phyloP scores from a whole-genome alignment of 805 yeast genomes.

The Saccharomyces mikatae region DNA sequence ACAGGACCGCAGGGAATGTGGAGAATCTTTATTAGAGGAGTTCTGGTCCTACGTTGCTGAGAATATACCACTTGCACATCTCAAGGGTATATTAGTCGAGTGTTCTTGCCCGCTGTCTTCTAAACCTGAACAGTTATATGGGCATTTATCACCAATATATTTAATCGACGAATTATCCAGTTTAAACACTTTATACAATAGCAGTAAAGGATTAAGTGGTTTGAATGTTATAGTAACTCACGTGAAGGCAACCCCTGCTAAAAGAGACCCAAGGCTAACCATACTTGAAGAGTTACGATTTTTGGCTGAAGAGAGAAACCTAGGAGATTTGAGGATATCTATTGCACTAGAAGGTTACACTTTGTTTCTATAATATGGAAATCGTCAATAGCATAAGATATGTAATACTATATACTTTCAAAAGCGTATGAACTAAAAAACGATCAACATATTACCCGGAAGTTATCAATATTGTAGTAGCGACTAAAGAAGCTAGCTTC shows the following conservation, averaged over 20 bases:
- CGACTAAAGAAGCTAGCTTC: background rate
- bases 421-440: background rate
- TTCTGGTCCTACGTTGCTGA: constrained; percentile 56
- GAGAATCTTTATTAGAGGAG: constrained; percentile 29
- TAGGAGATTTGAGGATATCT: constrained; percentile 31
- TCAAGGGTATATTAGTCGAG: constrained; percentile 62
- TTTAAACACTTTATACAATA: constrained; percentile 34
- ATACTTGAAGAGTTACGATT: constrained; percentile 43
- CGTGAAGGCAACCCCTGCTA: constrained; percentile 37
- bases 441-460: background rate
- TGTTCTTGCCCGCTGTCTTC: constrained; percentile 55
- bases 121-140: constrained; percentile 49
- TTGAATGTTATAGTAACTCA: constrained; percentile 39
- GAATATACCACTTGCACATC: constrained; percentile 31
- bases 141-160: constrained; percentile 68
- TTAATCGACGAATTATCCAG: constrained; percentile 48
- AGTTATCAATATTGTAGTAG: background rate
- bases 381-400: background rate
- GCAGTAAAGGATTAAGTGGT: constrained; percentile 32
- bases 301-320: constrained; percentile 29
- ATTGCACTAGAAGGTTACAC: constrained; percentile 24
- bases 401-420: background rate
- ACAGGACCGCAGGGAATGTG: constrained; percentile 36
- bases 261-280: constrained; percentile 49
- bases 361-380: background rate